phyloP scores from a whole-genome alignment of 176 grass and related monocot species.

The Chrysopogon serrulatus region DNA sequence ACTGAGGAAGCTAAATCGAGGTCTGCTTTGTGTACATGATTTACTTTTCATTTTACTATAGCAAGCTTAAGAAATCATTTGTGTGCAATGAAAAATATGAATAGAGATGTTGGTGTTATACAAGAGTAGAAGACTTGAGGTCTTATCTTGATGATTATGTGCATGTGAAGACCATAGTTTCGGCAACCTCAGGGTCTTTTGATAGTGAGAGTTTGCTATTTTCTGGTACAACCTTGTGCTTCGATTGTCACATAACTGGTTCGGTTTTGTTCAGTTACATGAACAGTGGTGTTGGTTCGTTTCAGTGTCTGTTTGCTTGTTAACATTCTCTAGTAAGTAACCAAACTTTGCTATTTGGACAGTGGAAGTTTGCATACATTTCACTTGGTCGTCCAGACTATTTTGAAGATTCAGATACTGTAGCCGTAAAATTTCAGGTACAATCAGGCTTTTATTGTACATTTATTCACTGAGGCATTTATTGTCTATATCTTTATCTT shows the following conservation, averaged over 20 bases:
- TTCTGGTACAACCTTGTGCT: not conserved
- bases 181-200: not conserved
- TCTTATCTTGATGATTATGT: not conserved
- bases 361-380: slow-evolving; percentile 98
- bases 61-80: not conserved
- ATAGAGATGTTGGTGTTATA: not conserved
- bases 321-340: not conserved
- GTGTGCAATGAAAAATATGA: not conserved
- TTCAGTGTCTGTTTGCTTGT: not conserved
- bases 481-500: slow-evolving; percentile 8
- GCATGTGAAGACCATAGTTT: not conserved
- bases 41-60: too few species aligned
- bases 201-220: not conserved
- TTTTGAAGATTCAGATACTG: slow-evolving; percentile 80
- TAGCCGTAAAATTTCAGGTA: slow-evolving; percentile 87
- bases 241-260: not conserved
- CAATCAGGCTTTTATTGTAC: slow-evolving; percentile 3
- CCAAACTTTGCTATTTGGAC: not conserved
- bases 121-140: not conserved
- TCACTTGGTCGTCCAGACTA: slow-evolving; percentile 96
- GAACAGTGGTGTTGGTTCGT: not conserved
- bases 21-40: not conserved
- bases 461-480: slow-evolving; percentile 2
- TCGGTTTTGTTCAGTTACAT: not conserved
- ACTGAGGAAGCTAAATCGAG: not conserved